phyloP scores from a whole-genome alignment of 2,329 filamentous ascomycete species.

The Colletotrichum spaethianum region DNA sequence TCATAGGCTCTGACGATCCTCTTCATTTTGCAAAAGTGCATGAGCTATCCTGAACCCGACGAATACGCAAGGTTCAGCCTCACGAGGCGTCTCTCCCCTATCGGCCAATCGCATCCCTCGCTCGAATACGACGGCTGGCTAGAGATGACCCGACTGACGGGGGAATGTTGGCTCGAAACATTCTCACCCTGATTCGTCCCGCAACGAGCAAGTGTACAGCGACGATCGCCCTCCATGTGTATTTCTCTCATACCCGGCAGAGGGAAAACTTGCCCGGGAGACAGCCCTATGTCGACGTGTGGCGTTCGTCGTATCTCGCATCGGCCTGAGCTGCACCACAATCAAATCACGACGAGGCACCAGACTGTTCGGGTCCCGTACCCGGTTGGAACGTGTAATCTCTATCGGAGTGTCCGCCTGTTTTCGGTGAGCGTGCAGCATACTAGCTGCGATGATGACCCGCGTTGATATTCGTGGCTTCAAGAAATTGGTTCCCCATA shows the following conservation, averaged over 20 bases:
- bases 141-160: conserved; percentile 33
- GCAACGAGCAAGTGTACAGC: background rate
- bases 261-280: background rate
- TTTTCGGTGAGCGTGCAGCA: background rate
- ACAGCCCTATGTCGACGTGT: background rate
- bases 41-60: conserved; percentile 23
- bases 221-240: background rate
- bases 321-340: background rate
- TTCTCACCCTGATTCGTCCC: background rate
- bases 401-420: too few species aligned
- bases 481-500: background rate
- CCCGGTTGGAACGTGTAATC: background rate
- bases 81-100: background rate
- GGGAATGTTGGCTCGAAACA: background rate
- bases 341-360: background rate
- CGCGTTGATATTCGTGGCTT: background rate
- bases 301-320: conserved; percentile 12
- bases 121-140: conserved; percentile 25
- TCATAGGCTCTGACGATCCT: background rate
- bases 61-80: conserved; percentile 43
- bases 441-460: background rate
- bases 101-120: conserved; percentile 28
- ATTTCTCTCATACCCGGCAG: background rate
- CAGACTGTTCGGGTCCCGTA: background rate
- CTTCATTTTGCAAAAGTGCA: background rate